These are phyloP conservation scores for Pleurotus sapidus DNA, from an alignment of 768 basidiomycete species.

Conservation along the genomic window DNA sequence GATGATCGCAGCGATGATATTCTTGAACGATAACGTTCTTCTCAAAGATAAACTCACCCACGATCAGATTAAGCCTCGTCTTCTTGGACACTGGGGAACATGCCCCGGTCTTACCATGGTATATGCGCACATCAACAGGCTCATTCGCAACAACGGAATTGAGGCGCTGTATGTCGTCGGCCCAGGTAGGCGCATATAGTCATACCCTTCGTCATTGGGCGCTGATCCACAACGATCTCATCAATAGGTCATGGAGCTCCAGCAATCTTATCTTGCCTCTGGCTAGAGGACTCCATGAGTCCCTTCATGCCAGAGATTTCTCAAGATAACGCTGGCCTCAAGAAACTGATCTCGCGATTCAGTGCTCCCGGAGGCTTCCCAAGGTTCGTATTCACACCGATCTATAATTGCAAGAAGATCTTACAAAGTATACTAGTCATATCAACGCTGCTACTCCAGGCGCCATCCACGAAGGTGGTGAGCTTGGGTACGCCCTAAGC, in stretches of 20 bases:
- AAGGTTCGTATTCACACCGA: constrained; percentile 40
- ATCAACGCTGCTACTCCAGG: constrained; percentile 87
- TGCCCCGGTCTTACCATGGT: constrained; percentile 75
- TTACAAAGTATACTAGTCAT: constrained; percentile 35
- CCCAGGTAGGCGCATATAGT: constrained; percentile 43
- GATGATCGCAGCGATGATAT: constrained; percentile 68
- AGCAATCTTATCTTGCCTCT: constrained; percentile 80
- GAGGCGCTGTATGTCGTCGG: constrained; percentile 79
- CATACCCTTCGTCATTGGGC: background rate
- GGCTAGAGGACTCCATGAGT: constrained; percentile 76
- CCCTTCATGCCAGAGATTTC: constrained; percentile 57
- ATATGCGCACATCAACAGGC: constrained; percentile 68
- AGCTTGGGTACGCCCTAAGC: constrained; percentile 84
- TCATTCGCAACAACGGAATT: constrained; percentile 56
- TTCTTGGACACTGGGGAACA: constrained; percentile 85
- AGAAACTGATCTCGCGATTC: constrained; percentile 71
- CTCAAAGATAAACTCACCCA: constrained; percentile 55
- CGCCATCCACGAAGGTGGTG: constrained; percentile 88
- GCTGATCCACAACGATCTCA: background rate
- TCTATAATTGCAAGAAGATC: constrained; percentile 1
- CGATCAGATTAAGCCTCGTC: constrained; percentile 76
- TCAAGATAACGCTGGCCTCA: constrained; percentile 54
- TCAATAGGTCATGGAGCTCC: constrained; percentile 77
- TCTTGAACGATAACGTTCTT: constrained; percentile 70
- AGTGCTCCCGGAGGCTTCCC: constrained; percentile 85